phyloP scores from a whole-genome alignment of 2,329 filamentous ascomycete genomes.

The Eutypa lata region DNA sequence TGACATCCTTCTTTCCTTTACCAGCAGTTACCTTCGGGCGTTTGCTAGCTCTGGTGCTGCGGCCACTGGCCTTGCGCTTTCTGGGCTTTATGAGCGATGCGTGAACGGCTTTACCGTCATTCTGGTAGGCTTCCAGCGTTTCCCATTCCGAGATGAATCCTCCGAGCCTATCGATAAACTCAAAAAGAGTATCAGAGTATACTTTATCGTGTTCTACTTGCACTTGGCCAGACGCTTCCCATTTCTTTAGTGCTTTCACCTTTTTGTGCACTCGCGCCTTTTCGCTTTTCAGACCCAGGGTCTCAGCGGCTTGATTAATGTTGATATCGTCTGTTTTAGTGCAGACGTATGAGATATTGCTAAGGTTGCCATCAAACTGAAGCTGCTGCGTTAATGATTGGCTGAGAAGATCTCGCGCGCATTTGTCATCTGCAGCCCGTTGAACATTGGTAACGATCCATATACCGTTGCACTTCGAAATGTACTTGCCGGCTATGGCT shows the following conservation, averaged over 20 bases:
- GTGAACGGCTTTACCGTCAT: constrained; percentile 3
- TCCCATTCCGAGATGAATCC: constrained; percentile 10
- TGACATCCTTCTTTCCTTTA: not conserved
- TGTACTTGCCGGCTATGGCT: constrained; percentile 55
- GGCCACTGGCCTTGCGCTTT: constrained; percentile 36
- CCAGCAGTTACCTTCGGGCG: constrained; percentile 9
- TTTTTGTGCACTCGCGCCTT: constrained; percentile 38
- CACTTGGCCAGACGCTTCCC: constrained; percentile 49
- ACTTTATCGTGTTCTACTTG: constrained; percentile 18
- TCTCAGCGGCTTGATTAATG: constrained; percentile 48
- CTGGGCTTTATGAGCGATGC: constrained; percentile 19
- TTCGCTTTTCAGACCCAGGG: constrained; percentile 30
- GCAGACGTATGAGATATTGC: constrained; percentile 49
- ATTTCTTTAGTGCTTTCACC: constrained; percentile 53
- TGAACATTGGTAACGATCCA: constrained; percentile 60
- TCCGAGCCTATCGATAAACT: constrained; percentile 30
- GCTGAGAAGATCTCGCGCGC: constrained; percentile 53
- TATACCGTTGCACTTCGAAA: constrained; percentile 56
- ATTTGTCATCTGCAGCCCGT: constrained; percentile 57
- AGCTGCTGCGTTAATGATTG: constrained; percentile 55
- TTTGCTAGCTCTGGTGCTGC: constrained; percentile 2
- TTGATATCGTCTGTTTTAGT: constrained; percentile 47
- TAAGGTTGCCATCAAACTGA: constrained; percentile 53
- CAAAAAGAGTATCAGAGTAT: constrained; percentile 39
- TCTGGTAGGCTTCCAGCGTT: constrained; percentile 13